phyloP scores from a whole-genome alignment of 1,139 yeast species.

The Yamadazyma conglobata region DNA sequence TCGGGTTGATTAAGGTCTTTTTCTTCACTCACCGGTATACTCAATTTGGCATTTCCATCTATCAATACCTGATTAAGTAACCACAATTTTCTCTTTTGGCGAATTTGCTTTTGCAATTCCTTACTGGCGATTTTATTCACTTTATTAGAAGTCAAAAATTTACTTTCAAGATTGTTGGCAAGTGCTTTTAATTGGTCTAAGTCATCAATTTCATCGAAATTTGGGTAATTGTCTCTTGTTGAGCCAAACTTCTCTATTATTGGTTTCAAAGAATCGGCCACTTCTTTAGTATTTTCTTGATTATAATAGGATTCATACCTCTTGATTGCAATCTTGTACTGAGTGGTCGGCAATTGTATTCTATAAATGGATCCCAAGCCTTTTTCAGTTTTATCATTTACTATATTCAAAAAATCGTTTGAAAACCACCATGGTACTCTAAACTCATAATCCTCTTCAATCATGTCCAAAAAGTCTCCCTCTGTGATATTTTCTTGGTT shows the following conservation, averaged over 20 bases:
- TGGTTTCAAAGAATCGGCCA: constrained; percentile 5
- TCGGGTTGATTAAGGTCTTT: constrained; percentile 16
- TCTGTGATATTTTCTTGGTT: constrained; percentile 24
- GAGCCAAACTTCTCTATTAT: not conserved
- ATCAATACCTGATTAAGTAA: constrained; percentile 54
- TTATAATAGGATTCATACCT: constrained; percentile 23
- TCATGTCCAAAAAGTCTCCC: constrained; percentile 24
- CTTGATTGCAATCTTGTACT: constrained; percentile 33
- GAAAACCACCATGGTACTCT: constrained; percentile 46
- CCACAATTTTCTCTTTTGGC: constrained; percentile 48
- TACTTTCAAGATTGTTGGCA: constrained; percentile 18
- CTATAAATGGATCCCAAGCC: constrained; percentile 18
- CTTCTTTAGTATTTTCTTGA: constrained; percentile 10
- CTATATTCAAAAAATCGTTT: constrained; percentile 25
- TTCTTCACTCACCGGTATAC: constrained; percentile 23
- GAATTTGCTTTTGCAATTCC: constrained; percentile 29
- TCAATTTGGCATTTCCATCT: constrained; percentile 44
- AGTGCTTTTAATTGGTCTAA: constrained; percentile 19
- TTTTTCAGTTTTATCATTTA: constrained; percentile 16
- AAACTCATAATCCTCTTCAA: constrained; percentile 34
- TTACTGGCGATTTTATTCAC: constrained; percentile 43
- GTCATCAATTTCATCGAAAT: constrained; percentile 18
- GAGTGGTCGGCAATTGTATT: constrained; percentile 34
- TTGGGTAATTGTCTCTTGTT: constrained; percentile 4
- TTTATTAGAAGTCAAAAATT: constrained; percentile 44